A percentile compares a stretch with the other conserved stretches of the same genome.
Evolutionary conservation across 225 moss, liverwort and hornwort genomes (phyloP).

Genomic region (Ulota crispa): DNA sequence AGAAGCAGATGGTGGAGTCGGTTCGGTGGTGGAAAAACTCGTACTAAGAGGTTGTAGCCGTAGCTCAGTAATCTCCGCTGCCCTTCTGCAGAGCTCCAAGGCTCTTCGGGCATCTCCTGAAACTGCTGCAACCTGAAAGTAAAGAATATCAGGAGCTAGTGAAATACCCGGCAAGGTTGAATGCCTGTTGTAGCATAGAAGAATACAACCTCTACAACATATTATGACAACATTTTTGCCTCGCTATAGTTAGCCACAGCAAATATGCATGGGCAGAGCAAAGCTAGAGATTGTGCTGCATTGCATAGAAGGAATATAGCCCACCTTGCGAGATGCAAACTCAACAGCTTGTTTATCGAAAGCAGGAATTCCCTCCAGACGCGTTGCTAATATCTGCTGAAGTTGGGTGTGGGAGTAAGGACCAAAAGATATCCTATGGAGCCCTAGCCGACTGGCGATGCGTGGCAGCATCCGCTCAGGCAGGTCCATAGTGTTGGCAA

Average conservation of each 20-base stretch:
- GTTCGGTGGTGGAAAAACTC: conserved; percentile 23
- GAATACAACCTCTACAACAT: background rate
- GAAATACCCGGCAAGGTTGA: background rate
- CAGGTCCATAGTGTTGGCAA: conserved; percentile 98
- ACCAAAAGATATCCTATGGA: conserved; percentile 84
- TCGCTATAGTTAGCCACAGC: background rate
- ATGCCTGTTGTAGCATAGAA: background rate
- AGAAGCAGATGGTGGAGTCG: conserved; percentile 12
- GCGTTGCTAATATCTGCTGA: conserved; percentile 86
- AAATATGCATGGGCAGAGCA: background rate
- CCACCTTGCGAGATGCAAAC: conserved; percentile 96
- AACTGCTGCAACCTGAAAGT: conserved; percentile 81
- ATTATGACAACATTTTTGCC: background rate
- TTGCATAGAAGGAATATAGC: background rate
- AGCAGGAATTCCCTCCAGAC: conserved; percentile 75
- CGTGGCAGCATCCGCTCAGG: conserved; percentile 97
- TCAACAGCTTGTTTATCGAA: conserved; percentile 96
- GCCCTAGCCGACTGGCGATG: conserved; percentile 92
- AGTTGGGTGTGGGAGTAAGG: conserved; percentile 92
- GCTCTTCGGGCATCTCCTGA: conserved; percentile 93
- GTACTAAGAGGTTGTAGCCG: conserved; percentile 39
- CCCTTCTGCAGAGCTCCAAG: conserved; percentile 90
- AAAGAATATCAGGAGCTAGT: background rate
- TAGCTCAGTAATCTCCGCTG: conserved; percentile 79
- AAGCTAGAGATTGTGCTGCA: background rate